phyloP scores from a whole-genome alignment of 345 rosid genomes.

The Euphorbia lathyris region DNA sequence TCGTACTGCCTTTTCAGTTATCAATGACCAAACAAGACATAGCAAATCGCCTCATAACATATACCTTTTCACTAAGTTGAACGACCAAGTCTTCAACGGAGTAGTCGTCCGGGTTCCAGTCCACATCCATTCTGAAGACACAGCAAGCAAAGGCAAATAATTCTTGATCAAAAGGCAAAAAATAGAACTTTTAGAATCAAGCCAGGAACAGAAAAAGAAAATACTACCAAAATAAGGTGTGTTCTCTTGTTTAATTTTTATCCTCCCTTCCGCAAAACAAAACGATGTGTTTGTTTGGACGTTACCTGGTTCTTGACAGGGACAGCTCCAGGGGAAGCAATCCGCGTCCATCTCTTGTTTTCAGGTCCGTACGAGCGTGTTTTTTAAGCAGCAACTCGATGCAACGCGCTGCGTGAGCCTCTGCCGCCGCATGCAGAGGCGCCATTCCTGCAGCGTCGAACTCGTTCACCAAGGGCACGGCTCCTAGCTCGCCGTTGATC shows the following conservation, averaged over 20 bases:
- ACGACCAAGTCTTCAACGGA: conserved; percentile 52
- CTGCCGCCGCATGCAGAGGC: conserved; percentile 68
- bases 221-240: conserved; percentile 29
- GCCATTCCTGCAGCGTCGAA: conserved; percentile 37
- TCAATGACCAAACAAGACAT: conserved; percentile 11
- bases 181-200: conserved; percentile 2
- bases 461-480: conserved; percentile 52
- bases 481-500: conserved; percentile 56
- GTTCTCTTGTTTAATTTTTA: conserved; percentile 16
- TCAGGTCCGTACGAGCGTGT: conserved; percentile 70
- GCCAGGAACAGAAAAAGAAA: conserved; percentile 15
- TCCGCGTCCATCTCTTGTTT: conserved; percentile 54
- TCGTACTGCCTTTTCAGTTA: background rate
- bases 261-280: conserved; percentile 7
- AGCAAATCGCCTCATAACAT: conserved; percentile 9
- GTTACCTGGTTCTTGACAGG: conserved; percentile 52
- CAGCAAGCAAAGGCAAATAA: background rate
- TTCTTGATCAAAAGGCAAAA: background rate
- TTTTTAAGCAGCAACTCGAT: conserved; percentile 58
- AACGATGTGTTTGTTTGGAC: conserved; percentile 19
- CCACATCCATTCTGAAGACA: conserved; percentile 45
- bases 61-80: conserved; percentile 56
- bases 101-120: conserved; percentile 57
- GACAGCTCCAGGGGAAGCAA: conserved; percentile 65
- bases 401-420: conserved; percentile 56